phyloP scores from a whole-genome alignment of 257 asterid genomes.

The Lavandula angustifolia region DNA sequence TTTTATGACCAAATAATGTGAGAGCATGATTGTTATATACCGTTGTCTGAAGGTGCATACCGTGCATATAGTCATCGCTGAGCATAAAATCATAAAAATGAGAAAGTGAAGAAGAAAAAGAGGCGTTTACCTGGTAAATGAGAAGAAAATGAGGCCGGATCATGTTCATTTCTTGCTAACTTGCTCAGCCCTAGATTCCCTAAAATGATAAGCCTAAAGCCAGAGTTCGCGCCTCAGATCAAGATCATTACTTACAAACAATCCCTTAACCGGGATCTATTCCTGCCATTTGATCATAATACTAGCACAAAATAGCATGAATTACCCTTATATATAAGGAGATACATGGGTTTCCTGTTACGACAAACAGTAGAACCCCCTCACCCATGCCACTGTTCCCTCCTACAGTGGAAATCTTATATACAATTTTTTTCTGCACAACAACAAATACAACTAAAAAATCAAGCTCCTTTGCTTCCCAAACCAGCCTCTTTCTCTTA shows the following conservation, averaged over 20 bases:
- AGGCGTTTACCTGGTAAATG: slow-evolving; percentile 9
- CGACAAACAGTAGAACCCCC: no score
- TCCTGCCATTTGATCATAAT: not conserved
- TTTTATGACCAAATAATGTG: not conserved
- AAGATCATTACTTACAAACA: not conserved
- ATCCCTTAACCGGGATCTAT: slow-evolving; percentile 7
- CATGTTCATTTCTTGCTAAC: not conserved
- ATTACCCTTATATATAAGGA: no score
- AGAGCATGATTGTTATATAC: slow-evolving; percentile 5
- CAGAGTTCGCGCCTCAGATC: slow-evolving; percentile 10
- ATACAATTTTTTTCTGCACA: no score
- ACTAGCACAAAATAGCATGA: slow-evolving; percentile 9
- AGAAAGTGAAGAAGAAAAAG: not conserved
- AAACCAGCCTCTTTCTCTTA: no score
- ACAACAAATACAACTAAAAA: no score
- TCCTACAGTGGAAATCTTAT: no score
- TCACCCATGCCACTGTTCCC: no score
- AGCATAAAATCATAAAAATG: not conserved
- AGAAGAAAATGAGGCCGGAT: slow-evolving; percentile 24
- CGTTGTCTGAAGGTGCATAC: not conserved
- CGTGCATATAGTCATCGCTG: not conserved
- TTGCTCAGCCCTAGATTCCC: not conserved
- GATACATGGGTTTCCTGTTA: no score
- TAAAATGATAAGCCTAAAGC: slow-evolving; percentile 15
- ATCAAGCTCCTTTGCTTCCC: no score